Percentiles rank a stretch among this genome's conserved stretches.
Evolutionary conservation across 305 asterid species (phyloP).

Genomic region (Fraxinus baroniana): DNA sequence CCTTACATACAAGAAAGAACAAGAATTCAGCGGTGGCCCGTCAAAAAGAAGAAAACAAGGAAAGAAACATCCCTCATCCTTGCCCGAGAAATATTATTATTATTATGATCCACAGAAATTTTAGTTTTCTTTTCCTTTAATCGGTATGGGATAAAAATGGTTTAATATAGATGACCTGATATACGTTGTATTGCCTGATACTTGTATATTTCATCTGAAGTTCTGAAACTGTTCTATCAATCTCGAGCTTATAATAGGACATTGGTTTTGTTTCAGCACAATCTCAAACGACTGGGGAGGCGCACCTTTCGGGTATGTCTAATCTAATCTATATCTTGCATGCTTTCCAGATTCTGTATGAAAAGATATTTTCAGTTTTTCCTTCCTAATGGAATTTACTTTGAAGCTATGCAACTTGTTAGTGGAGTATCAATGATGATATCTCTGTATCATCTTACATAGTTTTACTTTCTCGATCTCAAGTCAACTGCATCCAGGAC

Average conservation of each 20-base stretch:
- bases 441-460: background rate
- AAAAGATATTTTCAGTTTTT: background rate
- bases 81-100: background rate
- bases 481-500: background rate
- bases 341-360: background rate
- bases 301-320: constrained; percentile 86
- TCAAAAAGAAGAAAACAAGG: background rate
- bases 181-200: background rate
- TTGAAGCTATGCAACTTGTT: background rate
- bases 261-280: constrained; percentile 53
- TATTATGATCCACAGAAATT: background rate
- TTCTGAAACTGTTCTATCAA: background rate
- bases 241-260: background rate
- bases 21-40: background rate
- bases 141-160: background rate
- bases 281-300: constrained; percentile 74
- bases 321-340: background rate
- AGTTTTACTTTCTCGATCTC: background rate
- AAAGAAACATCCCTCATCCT: background rate
- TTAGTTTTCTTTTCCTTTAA: background rate
- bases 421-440: background rate
- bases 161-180: background rate
- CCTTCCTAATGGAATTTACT: background rate
- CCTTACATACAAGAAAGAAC: background rate
- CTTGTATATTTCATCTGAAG: background rate